Evolutionary conservation across 306 rosid species (phyloP), one percentile per base, ranked within the genome.

Genomic region (Acacia confusa): DNA sequence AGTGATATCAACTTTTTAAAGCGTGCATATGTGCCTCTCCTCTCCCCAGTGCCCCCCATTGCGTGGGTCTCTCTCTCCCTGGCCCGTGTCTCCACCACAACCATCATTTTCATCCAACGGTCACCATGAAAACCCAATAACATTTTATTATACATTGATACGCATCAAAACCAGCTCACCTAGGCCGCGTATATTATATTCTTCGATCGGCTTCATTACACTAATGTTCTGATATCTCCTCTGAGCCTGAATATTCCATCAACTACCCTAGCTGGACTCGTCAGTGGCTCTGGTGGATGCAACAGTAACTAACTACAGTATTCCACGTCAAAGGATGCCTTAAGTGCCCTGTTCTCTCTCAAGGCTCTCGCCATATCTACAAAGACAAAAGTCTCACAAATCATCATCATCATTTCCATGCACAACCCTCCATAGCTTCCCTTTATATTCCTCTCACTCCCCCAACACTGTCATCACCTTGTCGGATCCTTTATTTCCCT

Each of bases 381-480:
- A 36, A 28, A 28, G 69, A 84, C 43, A 76, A 76, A 79, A 71
- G 84, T 88, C 80, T 15, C 72, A 58, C 67, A 78, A 82, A 86
- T 48, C 19, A 48, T 77, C 67, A 85, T 89, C 82, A 92, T 92
- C 67, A 86, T 85, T 44, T 44, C 74, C 68, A 77, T 81, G 80
- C 91, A 86, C 89, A 88, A 88, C 75, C 92, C 87, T 90, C 89
- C 97, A 88, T 82, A 52, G 76, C 47, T 86, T 13, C 84, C 88
- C 97, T 94, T 91, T 94, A 91, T 88, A 89, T 88, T 85, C 83
- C 53, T 84, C 82, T 68, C 67, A 68, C 64, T 74, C 30, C 79
- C 40, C 88, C 79, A 87, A 89, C 97, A 90, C 87, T 55, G 91
- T 91, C 76, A 92, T 94, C 93, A 89, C 91, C 84, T 78, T 92